These are phyloP conservation scores for Botrytis sinoallii DNA, from an alignment of 2,329 filamentous ascomycete genomes.

Conservation along the genomic window DNA sequence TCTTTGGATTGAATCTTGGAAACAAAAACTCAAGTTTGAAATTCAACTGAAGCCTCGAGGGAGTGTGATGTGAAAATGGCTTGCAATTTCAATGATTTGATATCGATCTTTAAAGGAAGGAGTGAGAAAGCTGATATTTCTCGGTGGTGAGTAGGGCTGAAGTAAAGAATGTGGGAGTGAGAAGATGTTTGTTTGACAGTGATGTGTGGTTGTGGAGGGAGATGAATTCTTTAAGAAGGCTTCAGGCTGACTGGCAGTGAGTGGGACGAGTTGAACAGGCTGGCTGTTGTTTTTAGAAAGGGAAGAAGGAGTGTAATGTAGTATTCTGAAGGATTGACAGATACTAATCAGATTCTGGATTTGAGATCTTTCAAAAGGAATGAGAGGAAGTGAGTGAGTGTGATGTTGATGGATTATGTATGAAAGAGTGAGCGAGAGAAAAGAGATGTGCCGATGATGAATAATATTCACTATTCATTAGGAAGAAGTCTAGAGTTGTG, in stretches of 20 bases:
- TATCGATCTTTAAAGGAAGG: slow-evolving; percentile 18
- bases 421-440: background rate
- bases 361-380: background rate
- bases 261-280: slow-evolving; percentile 4
- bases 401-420: background rate
- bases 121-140: slow-evolving; percentile 15
- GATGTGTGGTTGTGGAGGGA: background rate
- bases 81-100: slow-evolving; percentile 12
- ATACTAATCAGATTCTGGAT: background rate
- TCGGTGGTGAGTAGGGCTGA: background rate
- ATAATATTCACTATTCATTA: background rate
- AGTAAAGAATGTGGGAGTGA: slow-evolving; percentile 13
- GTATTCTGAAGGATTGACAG: slow-evolving; percentile 15
- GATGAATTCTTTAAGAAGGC: slow-evolving; percentile 3
- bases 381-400: background rate
- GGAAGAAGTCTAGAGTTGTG: background rate
- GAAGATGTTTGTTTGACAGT: background rate
- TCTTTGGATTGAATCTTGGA: background rate
- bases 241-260: slow-evolving; percentile 15
- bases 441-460: slow-evolving; percentile 1
- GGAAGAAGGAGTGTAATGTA: slow-evolving; percentile 12
- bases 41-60: slow-evolving; percentile 4
- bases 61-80: slow-evolving; percentile 15
- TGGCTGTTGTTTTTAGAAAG: slow-evolving; percentile 14
- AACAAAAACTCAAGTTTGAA: background rate